These are phyloP conservation scores for Xerophyta viscosa DNA, from an alignment of 106 monocot genomes.

Conservation along the genomic window DNA sequence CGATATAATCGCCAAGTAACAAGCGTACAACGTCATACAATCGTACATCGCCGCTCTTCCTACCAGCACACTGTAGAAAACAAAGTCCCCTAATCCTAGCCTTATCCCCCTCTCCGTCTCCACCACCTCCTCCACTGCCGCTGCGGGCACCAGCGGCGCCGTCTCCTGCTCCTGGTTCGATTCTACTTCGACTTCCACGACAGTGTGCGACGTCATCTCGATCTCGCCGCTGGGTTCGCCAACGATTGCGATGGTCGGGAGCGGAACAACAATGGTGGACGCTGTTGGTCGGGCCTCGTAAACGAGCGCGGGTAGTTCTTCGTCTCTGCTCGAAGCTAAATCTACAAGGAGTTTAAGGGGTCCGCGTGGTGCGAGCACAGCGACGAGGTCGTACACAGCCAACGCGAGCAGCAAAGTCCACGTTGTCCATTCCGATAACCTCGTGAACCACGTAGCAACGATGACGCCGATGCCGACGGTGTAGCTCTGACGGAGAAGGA, in stretches of 20 bases:
- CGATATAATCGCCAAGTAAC: slow-evolving; percentile 73
- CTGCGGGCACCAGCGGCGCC: neutral
- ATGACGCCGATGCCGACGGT: slow-evolving; percentile 73
- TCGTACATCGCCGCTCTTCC: slow-evolving; percentile 96
- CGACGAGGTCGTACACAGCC: slow-evolving; percentile 70
- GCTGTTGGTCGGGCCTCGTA: slow-evolving; percentile 76
- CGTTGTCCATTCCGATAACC: slow-evolving; percentile 93
- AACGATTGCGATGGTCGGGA: slow-evolving; percentile 7
- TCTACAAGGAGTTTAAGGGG: slow-evolving; percentile 83
- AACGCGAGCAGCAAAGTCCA: slow-evolving; percentile 75
- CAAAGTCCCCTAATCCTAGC: slow-evolving; percentile 58
- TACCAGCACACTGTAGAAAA: slow-evolving; percentile 93
- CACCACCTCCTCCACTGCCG: slow-evolving; percentile 17
- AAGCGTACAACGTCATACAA: slow-evolving; percentile 93
- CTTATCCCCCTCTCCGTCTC: slow-evolving; percentile 57
- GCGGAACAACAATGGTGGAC: neutral
- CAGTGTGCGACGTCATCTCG: neutral
- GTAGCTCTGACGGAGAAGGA: slow-evolving; percentile 67
- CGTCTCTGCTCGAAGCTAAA: slow-evolving; percentile 66
- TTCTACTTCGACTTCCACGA: slow-evolving; percentile 27
- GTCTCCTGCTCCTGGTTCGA: slow-evolving; percentile 28
- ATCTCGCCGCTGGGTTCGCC: slow-evolving; percentile 6
- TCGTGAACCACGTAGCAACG: slow-evolving; percentile 81
- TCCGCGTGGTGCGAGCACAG: slow-evolving; percentile 75
- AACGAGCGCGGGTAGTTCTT: slow-evolving; percentile 83